Evolutionary conservation across 1,284 basidiomycete species (phyloP).

Genomic region (Laetiporus sulphureus): DNA sequence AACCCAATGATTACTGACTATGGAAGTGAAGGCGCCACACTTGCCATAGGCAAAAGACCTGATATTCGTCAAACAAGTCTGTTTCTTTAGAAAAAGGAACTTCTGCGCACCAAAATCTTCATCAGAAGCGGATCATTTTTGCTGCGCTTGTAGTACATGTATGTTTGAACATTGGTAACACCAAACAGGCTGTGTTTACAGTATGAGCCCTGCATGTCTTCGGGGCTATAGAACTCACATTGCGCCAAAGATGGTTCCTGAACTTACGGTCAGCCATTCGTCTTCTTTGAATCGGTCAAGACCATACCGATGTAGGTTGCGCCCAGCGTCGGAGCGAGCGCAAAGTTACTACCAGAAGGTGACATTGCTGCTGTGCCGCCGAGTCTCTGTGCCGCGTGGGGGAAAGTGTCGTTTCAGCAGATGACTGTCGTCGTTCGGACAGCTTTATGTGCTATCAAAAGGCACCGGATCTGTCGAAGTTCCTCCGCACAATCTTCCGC

Average conservation of each 20-base stretch:
- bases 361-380: no score
- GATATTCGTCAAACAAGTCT: not conserved
- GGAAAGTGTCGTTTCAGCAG: no score
- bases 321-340: not conserved
- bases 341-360: slow-evolving; percentile 2
- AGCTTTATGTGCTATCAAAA: no score
- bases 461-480: no score
- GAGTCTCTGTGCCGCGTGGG: no score
- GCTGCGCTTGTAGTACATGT: slow-evolving; percentile 3
- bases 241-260: not conserved
- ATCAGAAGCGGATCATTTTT: not conserved
- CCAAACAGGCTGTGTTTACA: slow-evolving; percentile 1
- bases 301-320: not conserved
- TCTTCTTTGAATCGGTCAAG: not conserved
- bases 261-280: not conserved
- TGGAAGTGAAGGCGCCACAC: no score
- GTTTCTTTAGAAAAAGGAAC: not conserved
- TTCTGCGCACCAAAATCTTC: not conserved
- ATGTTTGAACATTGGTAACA: slow-evolving; percentile 5
- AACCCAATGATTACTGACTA: not conserved
- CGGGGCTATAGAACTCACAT: not conserved
- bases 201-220: not conserved
- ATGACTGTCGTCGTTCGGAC: no score
- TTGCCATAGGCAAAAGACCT: slow-evolving; percentile 4
- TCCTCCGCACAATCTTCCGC: no score